phyloP scores from a whole-genome alignment of 1,139 yeast genomes.

The Blastobotrys niveus region DNA sequence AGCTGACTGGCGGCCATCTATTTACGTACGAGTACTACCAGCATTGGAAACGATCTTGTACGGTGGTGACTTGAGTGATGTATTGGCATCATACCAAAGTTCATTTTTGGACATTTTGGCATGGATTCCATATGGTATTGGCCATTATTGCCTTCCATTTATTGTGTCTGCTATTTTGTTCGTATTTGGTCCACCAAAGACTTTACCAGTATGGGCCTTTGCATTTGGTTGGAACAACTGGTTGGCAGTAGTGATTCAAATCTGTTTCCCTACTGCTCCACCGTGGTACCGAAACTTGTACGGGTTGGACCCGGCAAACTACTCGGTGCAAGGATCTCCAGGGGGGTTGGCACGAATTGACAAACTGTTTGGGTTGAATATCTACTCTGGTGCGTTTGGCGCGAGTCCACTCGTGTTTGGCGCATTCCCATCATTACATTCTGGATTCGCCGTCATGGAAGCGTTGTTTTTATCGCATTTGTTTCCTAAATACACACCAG shows the following conservation, averaged over 20 bases:
- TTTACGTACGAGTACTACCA: slow-evolving; percentile 84
- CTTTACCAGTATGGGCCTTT: slow-evolving; percentile 80
- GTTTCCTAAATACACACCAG: slow-evolving; percentile 61
- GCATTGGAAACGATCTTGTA: slow-evolving; percentile 90
- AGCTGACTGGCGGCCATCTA: slow-evolving; percentile 74
- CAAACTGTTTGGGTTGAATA: slow-evolving; percentile 65
- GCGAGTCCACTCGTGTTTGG: slow-evolving; percentile 95
- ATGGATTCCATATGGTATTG: slow-evolving; percentile 92
- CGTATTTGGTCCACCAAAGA: slow-evolving; percentile 88
- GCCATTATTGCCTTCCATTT: slow-evolving; percentile 88
- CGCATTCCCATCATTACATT: slow-evolving; percentile 94
- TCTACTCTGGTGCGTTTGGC: slow-evolving; percentile 78
- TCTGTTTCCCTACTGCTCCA: slow-evolving; percentile 90
- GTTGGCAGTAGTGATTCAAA: slow-evolving; percentile 75
- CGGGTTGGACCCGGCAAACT: slow-evolving; percentile 86
- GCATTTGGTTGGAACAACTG: slow-evolving; percentile 97
- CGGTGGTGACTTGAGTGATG: slow-evolving; percentile 87
- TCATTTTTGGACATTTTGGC: slow-evolving; percentile 73
- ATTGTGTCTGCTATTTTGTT: slow-evolving; percentile 75
- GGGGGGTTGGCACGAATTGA: slow-evolving; percentile 96
- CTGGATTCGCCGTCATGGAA: slow-evolving; percentile 92
- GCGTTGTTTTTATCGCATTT: slow-evolving; percentile 77
- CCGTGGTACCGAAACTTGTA: slow-evolving; percentile 93
- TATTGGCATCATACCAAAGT: slow-evolving; percentile 70
- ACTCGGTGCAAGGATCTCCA: slow-evolving; percentile 89